Base-by-base conservation (phyloP, 1,284 basidiomycete species). In the Takashimella tepidaria region DNA sequence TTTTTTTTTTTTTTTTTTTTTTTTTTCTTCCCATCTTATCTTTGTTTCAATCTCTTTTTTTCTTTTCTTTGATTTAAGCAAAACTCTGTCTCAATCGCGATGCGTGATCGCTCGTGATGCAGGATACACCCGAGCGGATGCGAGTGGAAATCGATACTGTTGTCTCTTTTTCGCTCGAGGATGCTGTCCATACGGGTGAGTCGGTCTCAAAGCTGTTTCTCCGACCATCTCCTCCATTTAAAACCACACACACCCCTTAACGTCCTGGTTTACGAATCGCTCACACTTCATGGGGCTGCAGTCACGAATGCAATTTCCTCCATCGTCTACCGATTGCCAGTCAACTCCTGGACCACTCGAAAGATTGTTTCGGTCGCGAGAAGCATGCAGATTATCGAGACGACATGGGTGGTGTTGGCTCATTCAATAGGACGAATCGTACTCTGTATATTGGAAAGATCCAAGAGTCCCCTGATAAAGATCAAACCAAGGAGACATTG, bases 321-420 rank as follows among this genome's bases (percentile, higher is more conserved):
- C 95, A 99, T 76, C 82, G 83, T 41, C 81, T 97, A 22, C 92
- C 92, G 0, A 83, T 89, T 54, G 82, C 85, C 0, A 61, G 77
- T 54, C 80, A 83, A 22, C 78, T 93, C 5, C 89, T 91, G 0
- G 93, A 98, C 74, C 86, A 87, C 46, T 92, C 92, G 4, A 88
- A 92, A 70, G 95, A 99, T 74, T 92, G 92, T 72, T 99, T 99
- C 70, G 92, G 92, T 0, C 81, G 95, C 51, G 92, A 97, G 78
- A 98, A 98, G 78, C 96, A 97, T 74, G 81, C 92, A 1, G 92
- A 93, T 73, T 99, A 98, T 77, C 81, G 95, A 60, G 95, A 99
- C 73, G 96, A 99, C 76, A 98, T 99, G 95, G 96, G 95, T 63
- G 95, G 95, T 73, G 95, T 98, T 22, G 95, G 95, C 20, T 91